Conservation (phyloP, 169 alveolate genomes). For the Pseudocohnilembus persalinus region DNA sequence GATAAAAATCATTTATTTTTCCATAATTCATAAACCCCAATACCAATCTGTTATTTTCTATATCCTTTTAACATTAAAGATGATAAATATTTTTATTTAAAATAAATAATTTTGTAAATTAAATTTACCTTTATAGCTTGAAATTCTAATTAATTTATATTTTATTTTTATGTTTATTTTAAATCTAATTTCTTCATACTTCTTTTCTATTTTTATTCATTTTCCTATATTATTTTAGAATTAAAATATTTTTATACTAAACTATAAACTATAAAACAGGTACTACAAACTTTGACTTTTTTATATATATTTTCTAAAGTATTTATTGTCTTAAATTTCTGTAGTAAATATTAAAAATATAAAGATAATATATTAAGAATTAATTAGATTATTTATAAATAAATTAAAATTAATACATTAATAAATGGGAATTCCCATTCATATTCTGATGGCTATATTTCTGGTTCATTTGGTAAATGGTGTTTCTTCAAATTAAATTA, state of each 20-base stretch:
- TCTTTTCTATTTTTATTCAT: background rate
- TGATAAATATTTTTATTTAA: too few relatives aligned
- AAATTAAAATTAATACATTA: background rate
- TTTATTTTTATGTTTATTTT: too few relatives aligned
- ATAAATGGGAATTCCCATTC: background rate
- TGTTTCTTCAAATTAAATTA: background rate
- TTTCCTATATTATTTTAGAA: too few relatives aligned
- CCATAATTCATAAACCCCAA: background rate
- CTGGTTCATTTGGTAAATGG: background rate
- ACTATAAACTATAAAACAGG: background rate
- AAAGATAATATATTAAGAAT: too few relatives aligned
- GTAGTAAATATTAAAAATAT: too few relatives aligned
- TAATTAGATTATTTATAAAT: too few relatives aligned
- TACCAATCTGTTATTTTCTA: background rate
- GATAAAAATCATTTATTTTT: too few relatives aligned
- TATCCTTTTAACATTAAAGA: background rate
- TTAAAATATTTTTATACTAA: background rate
- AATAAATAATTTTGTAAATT: too few relatives aligned
- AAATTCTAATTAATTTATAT: too few relatives aligned
- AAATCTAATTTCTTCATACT: background rate
- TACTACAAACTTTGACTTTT: background rate
- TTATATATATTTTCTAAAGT: background rate
- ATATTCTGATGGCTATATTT: background rate
- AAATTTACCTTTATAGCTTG: too few relatives aligned
- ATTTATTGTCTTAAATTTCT: background rate